These are phyloP conservation scores for Trichoderma erinaceum DNA, from an alignment of 495 filamentous ascomycete species.

Conservation along the genomic window DNA sequence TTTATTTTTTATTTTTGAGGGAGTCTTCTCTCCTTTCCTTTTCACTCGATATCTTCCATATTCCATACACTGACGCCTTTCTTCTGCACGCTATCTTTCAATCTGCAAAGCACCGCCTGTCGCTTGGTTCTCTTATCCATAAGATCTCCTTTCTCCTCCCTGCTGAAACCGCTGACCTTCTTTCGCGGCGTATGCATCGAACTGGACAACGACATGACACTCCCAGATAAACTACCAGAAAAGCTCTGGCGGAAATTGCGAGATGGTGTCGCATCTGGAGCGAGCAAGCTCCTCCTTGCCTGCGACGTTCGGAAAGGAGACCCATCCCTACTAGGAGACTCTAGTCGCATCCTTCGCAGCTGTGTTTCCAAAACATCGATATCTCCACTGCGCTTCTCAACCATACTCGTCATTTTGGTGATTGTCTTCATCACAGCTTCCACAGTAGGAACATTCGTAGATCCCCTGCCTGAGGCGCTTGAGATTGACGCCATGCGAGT, in stretches of 20 bases:
- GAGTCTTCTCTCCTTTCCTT: background rate
- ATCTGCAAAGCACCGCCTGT: conserved; percentile 44
- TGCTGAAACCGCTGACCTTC: conserved; percentile 50
- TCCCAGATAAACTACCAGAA: conserved; percentile 41
- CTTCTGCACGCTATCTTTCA: conserved; percentile 33
- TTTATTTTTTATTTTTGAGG: background rate
- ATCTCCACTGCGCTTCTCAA: conserved; percentile 75
- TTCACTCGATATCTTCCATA: conserved; percentile 28
- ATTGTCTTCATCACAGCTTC: conserved; percentile 91
- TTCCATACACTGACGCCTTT: conserved; percentile 33
- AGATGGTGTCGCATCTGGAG: conserved; percentile 46
- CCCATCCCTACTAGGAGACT: conserved; percentile 48
- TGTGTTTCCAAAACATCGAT: conserved; percentile 84
- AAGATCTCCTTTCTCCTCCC: conserved; percentile 42
- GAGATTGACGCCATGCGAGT: conserved; percentile 62
- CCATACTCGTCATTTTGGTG: conserved; percentile 84
- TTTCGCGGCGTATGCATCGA: conserved; percentile 41
- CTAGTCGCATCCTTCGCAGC: conserved; percentile 63
- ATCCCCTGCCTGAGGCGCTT: conserved; percentile 36
- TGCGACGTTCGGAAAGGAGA: conserved; percentile 59
- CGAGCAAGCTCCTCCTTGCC: conserved; percentile 43
- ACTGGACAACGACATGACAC: conserved; percentile 39
- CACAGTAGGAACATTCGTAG: conserved; percentile 62
- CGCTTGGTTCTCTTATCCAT: conserved; percentile 51
- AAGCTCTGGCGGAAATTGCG: conserved; percentile 41